A percentile compares a stretch with the other conserved stretches of the same genome.
These are phyloP conservation scores for Fomes fomentarius DNA, from an alignment of 1,284 basidiomycete species.

Conservation along the genomic window DNA sequence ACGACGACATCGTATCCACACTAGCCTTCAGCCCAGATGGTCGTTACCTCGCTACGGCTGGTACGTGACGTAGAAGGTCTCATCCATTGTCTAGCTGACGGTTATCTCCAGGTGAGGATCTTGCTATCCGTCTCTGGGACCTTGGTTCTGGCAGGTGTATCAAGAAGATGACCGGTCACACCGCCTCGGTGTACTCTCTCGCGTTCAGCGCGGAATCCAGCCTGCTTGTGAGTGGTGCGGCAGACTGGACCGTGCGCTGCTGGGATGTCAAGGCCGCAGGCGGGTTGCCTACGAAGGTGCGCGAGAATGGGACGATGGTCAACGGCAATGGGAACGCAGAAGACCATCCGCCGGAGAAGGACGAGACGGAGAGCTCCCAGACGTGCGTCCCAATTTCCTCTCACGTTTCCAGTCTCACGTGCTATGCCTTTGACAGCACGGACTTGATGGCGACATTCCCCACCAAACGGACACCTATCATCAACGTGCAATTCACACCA, in stretches of 20 bases:
- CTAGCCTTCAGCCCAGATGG: conserved; percentile 95
- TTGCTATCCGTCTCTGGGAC: conserved; percentile 96
- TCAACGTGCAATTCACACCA: conserved; percentile 92
- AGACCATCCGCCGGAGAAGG: conserved; percentile 26
- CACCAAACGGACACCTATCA: conserved; percentile 94
- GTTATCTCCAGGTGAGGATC: conserved; percentile 74
- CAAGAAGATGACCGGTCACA: conserved; percentile 98
- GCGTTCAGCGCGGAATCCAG: conserved; percentile 92
- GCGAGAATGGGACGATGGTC: conserved; percentile 53
- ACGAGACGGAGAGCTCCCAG: conserved; percentile 54
- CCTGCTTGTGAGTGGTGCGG: conserved; percentile 85
- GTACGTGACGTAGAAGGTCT: conserved; percentile 45
- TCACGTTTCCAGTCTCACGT: background rate
- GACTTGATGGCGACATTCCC: conserved; percentile 91
- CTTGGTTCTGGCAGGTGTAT: conserved; percentile 90
- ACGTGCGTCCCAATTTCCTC: conserved; percentile 52
- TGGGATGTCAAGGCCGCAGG: conserved; percentile 94
- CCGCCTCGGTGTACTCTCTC: conserved; percentile 86
- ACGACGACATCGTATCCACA: conserved; percentile 88
- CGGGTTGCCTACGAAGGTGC: conserved; percentile 56
- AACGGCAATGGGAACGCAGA: conserved; percentile 29
- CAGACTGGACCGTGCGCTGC: conserved; percentile 94
- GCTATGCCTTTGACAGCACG: conserved; percentile 48
- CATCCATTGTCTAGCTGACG: background rate
- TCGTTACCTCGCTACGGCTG: conserved; percentile 89